Percentiles rank a stretch among this genome's conserved stretches.
These are phyloP conservation scores for Chaetomium olivaceum DNA, from an alignment of 2,329 filamentous ascomycete genomes.

Conservation along the genomic window DNA sequence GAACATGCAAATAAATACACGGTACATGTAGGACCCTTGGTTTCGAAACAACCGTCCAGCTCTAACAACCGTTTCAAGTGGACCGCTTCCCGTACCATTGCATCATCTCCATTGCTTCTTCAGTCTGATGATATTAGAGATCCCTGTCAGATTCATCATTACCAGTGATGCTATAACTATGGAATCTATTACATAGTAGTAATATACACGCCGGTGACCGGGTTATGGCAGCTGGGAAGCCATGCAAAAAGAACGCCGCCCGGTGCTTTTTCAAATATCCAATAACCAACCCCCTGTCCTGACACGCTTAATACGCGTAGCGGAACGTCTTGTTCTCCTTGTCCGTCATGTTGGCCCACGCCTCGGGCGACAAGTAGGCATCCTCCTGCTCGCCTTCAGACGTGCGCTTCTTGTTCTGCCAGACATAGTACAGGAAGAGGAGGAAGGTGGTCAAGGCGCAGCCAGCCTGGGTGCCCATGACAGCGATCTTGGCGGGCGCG, in stretches of 20 bases:
- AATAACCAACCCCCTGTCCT: background rate
- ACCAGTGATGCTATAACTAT: background rate
- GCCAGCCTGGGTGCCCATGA: constrained; percentile 53
- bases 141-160: background rate
- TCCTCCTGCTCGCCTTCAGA: constrained; percentile 42
- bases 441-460: constrained; percentile 45
- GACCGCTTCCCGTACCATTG: background rate
- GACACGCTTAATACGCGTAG: constrained; percentile 41
- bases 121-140: background rate
- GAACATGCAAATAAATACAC: no score
- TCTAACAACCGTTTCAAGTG: background rate
- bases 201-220: background rate
- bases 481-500: constrained; percentile 56
- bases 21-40: background rate
- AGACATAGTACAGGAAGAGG: constrained; percentile 53
- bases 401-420: constrained; percentile 47
- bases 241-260: background rate
- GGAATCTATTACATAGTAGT: background rate
- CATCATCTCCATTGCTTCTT: background rate
- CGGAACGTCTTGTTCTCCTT: constrained; percentile 58
- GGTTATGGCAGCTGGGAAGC: constrained; percentile 4
- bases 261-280: background rate
- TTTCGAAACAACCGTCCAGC: background rate
- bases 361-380: constrained; percentile 43
- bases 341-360: constrained; percentile 56